phyloP scores from a whole-genome alignment of 495 filamentous ascomycete species.

The Aspergillus ellipticus region DNA sequence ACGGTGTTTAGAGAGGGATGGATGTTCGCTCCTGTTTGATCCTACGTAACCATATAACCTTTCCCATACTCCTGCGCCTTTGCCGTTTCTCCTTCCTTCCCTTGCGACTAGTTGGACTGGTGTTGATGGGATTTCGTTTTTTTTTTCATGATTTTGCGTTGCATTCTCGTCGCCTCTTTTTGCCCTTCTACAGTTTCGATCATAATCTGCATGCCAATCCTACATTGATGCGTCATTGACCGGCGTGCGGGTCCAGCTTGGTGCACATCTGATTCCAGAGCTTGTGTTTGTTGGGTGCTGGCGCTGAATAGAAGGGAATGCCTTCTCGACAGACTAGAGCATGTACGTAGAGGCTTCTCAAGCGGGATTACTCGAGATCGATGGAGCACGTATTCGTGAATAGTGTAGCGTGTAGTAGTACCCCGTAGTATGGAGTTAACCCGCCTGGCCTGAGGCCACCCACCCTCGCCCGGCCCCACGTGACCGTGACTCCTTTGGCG shows the following conservation, averaged over 20 bases:
- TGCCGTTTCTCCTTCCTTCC: conserved; percentile 5
- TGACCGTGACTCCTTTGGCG: background rate
- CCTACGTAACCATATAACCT: conserved; percentile 10
- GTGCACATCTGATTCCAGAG: conserved; percentile 9
- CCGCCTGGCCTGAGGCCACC: background rate
- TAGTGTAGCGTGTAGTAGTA: background rate
- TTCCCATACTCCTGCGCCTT: conserved; percentile 6
- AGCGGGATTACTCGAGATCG: too few relatives aligned
- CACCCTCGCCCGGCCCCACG: background rate
- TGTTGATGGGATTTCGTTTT: conserved; percentile 16
- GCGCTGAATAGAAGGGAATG: background rate
- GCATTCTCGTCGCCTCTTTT: conserved; percentile 6
- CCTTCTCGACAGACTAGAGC: background rate
- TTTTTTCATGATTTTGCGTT: conserved; percentile 15
- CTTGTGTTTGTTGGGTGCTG: background rate
- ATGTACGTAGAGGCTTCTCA: background rate
- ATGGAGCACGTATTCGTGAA: too few relatives aligned
- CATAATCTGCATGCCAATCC: conserved; percentile 10
- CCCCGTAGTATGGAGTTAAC: too few relatives aligned
- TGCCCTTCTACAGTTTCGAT: conserved; percentile 12
- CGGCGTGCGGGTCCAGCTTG: conserved; percentile 13
- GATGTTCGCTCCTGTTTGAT: conserved; percentile 8
- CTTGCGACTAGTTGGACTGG: conserved; percentile 17
- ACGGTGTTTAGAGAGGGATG: conserved; percentile 12
- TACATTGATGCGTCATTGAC: conserved; percentile 18